Evolutionary conservation across 2,329 filamentous ascomycete species (phyloP).

Genomic region (Fusarium sp.): DNA sequence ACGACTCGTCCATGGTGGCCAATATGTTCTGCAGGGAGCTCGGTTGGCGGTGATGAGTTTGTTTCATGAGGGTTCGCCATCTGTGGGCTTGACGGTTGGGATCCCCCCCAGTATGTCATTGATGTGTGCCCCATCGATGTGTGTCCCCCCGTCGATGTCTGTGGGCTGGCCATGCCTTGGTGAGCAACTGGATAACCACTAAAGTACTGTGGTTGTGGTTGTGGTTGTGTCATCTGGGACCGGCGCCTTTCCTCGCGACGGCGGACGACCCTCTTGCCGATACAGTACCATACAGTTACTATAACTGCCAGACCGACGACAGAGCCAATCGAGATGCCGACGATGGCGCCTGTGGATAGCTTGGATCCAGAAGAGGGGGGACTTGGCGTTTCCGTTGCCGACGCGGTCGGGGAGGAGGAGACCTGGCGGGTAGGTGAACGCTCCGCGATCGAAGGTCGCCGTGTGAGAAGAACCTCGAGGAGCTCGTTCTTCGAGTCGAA

Average conservation of each 20-base stretch:
- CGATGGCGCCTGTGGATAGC: slow-evolving; percentile 8
- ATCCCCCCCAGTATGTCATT: no score
- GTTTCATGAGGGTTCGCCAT: no score
- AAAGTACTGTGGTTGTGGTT: no score
- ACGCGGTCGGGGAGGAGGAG: background rate
- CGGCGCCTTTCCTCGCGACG: background rate
- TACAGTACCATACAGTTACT: background rate
- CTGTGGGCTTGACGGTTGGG: no score
- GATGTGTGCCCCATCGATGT: no score
- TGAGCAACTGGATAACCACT: no score
- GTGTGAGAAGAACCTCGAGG: background rate
- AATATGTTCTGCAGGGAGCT: no score
- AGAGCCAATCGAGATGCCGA: slow-evolving; percentile 2
- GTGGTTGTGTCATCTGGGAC: background rate
- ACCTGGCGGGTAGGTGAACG: slow-evolving; percentile 2
- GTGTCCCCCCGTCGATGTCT: no score
- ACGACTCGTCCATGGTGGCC: no score
- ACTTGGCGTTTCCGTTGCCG: no score
- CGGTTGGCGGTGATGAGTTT: no score
- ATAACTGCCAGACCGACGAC: background rate
- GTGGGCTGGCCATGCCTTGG: no score
- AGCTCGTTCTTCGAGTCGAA: slow-evolving; percentile 4
- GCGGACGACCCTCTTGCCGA: background rate
- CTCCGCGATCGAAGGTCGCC: background rate
- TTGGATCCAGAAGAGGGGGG: background rate